Evolutionary conservation across 1,139 yeast genomes (phyloP), one percentile per base, ranked within the genome.

Genomic region (Tardiomyces depauwii): DNA sequence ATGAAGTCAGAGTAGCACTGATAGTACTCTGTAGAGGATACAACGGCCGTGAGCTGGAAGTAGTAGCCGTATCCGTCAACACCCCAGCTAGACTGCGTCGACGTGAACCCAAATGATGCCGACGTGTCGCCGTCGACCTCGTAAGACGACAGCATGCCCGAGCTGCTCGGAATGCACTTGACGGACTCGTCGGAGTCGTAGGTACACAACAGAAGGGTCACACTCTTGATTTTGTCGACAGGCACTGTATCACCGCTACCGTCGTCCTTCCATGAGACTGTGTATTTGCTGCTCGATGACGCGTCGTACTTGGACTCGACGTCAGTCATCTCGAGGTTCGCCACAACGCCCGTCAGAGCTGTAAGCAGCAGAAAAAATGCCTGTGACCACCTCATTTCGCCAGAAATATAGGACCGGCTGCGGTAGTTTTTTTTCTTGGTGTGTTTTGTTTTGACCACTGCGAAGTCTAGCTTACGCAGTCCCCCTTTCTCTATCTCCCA

Each of bases 1-100:
- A 88, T 83, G 57, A 95, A 71, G 36, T 74, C 71, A 1, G 93
- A 64, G 63, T 88, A 88, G 58, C 81, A 85, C 54, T 77, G 80
- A n/a, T 89, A 71, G 55, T 64, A 64, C 14, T 80, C 82, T n/a
- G 61, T 63, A 48, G 66, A 21, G 6, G 51, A 30, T 1, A 57
- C 63, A n/a, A 50, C 47, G 0, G 78, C 71, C 53, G 71, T 77
- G 39, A 88, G 61, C 65, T 88, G 96, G 54, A 88, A 66, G 61
- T 67, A 87, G 62, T 74, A 88, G 49, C 66, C 36, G 16, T 30
- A 67, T 23, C 96, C 96, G 58, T 73, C 66, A 4, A 77, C 76
- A 36, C 77, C 82, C 13, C 57, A 58, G 16, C 68, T 51, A 1
- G 75, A 63, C 6, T 68, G 67, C 45, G 82, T 56, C 30, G 19